These are phyloP conservation scores for Rutstroemia sydowiana DNA, from an alignment of 2,329 filamentous ascomycete genomes.

Conservation along the genomic window DNA sequence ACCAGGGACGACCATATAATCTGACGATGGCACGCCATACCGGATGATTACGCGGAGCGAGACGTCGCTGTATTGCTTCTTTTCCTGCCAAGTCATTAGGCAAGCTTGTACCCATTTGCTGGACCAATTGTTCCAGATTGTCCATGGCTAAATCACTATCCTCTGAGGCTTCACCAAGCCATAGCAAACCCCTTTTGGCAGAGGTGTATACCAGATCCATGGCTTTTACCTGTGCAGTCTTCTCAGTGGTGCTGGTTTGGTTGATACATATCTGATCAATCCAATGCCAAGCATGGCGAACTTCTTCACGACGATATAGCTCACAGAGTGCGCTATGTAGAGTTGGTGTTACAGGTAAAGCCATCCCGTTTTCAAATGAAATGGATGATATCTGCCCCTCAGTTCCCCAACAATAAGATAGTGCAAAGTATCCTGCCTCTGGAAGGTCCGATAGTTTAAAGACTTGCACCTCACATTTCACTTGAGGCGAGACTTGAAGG, in stretches of 20 bases:
- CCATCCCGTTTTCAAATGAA: not conserved
- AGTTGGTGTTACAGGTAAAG: not conserved
- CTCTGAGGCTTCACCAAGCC: constrained; percentile 3
- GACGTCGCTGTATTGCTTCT: too few relatives aligned
- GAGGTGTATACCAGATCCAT: constrained; percentile 6
- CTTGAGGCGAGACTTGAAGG: too few relatives aligned
- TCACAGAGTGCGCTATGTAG: not conserved
- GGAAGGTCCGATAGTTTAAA: too few relatives aligned
- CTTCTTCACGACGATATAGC: not conserved
- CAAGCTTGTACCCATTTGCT: too few relatives aligned
- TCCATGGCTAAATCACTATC: constrained; percentile 6
- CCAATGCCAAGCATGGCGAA: constrained; percentile 11
- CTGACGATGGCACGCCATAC: not conserved
- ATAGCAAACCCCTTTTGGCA: constrained; percentile 2
- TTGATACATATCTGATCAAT: constrained; percentile 22
- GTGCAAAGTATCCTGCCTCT: not conserved
- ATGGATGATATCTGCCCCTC: not conserved
- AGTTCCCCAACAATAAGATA: constrained; percentile 4
- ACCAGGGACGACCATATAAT: constrained; percentile 1
- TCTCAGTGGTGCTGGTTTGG: constrained; percentile 20
- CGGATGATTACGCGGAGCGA: not conserved
- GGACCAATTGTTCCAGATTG: not conserved
- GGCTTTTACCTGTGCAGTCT: constrained; percentile 17
- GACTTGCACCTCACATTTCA: too few relatives aligned
- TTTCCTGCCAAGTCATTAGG: too few relatives aligned